Conservation (phyloP, 2,329 filamentous ascomycete genomes). For the Sporothrix inflata region DNA sequence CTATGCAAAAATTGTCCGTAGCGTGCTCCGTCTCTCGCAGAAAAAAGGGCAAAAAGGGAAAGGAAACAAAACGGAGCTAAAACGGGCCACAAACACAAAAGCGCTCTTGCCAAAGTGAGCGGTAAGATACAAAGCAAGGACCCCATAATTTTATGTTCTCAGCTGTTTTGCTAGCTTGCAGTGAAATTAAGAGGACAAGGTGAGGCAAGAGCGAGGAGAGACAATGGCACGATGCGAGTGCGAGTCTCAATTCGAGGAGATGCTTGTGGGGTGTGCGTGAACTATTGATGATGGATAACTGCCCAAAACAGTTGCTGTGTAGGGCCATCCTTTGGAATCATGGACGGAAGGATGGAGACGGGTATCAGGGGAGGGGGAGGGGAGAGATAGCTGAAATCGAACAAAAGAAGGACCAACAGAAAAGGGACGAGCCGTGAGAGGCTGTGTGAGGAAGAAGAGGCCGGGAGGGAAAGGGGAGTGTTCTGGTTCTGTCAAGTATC, state of each 20-base stretch:
- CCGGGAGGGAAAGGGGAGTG: too few relatives aligned
- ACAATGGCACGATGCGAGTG: too few relatives aligned
- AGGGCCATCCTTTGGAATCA: not conserved
- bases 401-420: not conserved
- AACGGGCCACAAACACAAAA: not conserved
- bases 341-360: not conserved
- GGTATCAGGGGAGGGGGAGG: not conserved
- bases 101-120: not conserved
- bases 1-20: conserved; percentile 8
- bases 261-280: too few relatives aligned
- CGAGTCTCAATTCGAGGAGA: too few relatives aligned
- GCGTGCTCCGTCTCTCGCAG: not conserved
- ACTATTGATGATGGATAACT: too few relatives aligned
- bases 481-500: too few relatives aligned
- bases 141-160: not conserved
- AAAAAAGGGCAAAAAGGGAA: not conserved
- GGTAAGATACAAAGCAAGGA: too few relatives aligned
- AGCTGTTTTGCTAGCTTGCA: not conserved
- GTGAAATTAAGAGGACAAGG: not conserved
- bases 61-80: not conserved
- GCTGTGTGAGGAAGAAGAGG: too few relatives aligned
- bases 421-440: not conserved
- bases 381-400: not conserved
- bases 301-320: not conserved
- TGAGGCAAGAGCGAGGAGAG: not conserved